Base-by-base conservation (phyloP, 2,329 filamentous ascomycete genomes). In the Nemania abortiva region DNA sequence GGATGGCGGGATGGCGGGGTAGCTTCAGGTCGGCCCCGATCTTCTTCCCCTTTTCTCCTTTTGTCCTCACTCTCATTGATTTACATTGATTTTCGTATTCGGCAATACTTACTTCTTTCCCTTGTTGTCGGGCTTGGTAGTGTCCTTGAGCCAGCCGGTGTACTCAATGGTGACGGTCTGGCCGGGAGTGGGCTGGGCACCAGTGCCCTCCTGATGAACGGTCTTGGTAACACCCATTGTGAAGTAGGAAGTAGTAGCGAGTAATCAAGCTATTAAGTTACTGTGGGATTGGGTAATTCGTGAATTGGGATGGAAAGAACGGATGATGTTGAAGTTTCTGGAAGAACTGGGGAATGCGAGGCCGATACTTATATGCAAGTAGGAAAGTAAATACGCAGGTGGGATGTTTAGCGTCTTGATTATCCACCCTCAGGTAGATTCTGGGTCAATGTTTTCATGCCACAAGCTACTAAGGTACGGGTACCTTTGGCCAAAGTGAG, bases 131-230 rank as follows among this genome's bases (percentile, higher is more conserved):
- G 87, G 81, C 79, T 88, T 82, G 72, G 78, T 82, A 24, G 84
- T 77, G 77, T 97, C 91, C 82, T 91, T 92, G 72, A 98, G 87
- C 83, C 86, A 97, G 76, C 96, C 96, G 50, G 92, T 96, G 87
- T 98, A 98, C 83, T 96, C 89, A 79, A 98, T 97, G 78, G 88
- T 89, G 77, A 98, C 93, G 29, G 83, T 88, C 80, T 98, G 90
- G 73, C 93, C 92, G 18, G 78, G 76, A 73, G 82, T 78, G 66
- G 95, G 92, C 73, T 82, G 84, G 76, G 89, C 80, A 66, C 86
- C 85, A 77, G 87, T 86, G 77, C 95, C 95, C 71, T 87, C 81
- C 42, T 82, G 78, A 75, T 90, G 80, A 72, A 88, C 81, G 58
- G 85, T 87, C 86, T 94, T 97, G 68, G 84, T 87, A 77, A 97